Base-by-base conservation (phyloP, 2,329 filamentous ascomycete genomes). In the Exophiala spinifera region DNA sequence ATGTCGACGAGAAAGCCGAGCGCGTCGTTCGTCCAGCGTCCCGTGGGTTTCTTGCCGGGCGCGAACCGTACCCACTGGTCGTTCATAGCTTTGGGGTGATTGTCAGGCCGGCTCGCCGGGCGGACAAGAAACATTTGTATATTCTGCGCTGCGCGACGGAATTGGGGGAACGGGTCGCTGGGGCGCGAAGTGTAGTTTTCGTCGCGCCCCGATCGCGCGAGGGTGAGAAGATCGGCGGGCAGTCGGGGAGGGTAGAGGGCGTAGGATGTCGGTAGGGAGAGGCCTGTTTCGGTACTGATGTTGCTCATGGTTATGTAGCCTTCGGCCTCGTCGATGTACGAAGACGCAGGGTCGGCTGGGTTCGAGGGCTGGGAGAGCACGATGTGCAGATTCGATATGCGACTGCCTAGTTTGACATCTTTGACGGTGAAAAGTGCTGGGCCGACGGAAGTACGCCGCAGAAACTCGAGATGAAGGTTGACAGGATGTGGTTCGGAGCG, bases 1-100 rank as follows among this genome's bases (percentile, higher is more conserved):
- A 83, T 82, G 67, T 92, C 88, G 15, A 77, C 76, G 5, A 90
- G 72, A 62, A 81, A 89, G 0, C 82, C 85, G 1, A 91, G 72
- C 1, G 78, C 76, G 2, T 79, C 77, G 61, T 87, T 79, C 1
- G 81, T 88, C 73, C 87, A 89, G 34, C 68, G 65, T 11, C 71
- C 77, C 6, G 45, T 55, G 3, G 49, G 46, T 13, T 19, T 37
- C 4, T 25, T 11, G 36, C 59, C 45, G 13, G 80, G 82, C 1
- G 75, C 69, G 51, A 87, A 78, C 21, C 81, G 78, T 3, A 88
- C 72, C 87, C 87, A 91, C 67, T 87, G 76, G 65, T 90, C 86
- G 3, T 81, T 73, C 28, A 61, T 46, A 8, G 56, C 50, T 28
- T 59, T 57, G 6, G 61, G 60, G 20, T 51, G 51, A 14, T 10